A percentile compares a stretch with the other conserved stretches of the same genome.
These are phyloP conservation scores for Boletus sp. DNA, from an alignment of 1,284 basidiomycete species.

Conservation along the genomic window DNA sequence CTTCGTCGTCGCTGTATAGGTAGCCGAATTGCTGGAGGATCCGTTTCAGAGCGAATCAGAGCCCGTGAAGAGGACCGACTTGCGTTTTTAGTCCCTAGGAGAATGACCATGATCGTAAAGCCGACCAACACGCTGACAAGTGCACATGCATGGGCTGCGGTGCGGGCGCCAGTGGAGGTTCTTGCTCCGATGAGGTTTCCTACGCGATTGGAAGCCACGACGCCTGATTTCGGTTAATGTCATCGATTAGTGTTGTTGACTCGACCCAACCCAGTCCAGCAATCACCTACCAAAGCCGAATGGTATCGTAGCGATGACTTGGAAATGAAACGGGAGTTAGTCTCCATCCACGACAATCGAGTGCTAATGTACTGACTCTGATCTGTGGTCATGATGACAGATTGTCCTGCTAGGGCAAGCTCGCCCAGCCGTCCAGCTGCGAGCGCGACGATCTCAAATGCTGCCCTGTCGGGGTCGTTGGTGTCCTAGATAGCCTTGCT, in stretches of 20 bases:
- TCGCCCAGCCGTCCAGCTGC: conserved; percentile 68
- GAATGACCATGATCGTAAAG: conserved; percentile 51
- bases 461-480: conserved; percentile 49
- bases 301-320: conserved; percentile 29
- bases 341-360: not conserved
- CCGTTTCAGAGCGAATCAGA: conserved; percentile 3
- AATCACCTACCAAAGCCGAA: conserved; percentile 29
- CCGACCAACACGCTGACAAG: conserved; percentile 61
- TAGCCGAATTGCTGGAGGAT: conserved; percentile 48
- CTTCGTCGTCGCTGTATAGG: conserved; percentile 63
- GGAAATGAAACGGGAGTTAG: conserved; percentile 6
- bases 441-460: conserved; percentile 75
- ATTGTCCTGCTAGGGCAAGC: conserved; percentile 68
- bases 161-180: conserved; percentile 50
- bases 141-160: conserved; percentile 60
- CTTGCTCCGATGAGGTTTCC: conserved; percentile 70
- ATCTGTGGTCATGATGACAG: conserved; percentile 80
- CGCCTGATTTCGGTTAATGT: conserved; percentile 36
- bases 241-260: not conserved
- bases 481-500: not conserved
- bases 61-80: conserved; percentile 9
- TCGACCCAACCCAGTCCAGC: no score
- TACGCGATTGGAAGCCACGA: conserved; percentile 68
- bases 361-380: conserved; percentile 46
- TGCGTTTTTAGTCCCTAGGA: conserved; percentile 57